A percentile compares a stretch with the other conserved stretches of the same genome.
Evolutionary conservation across 2,329 filamentous ascomycete genomes (phyloP).

Genomic region (Sphaerulina vaccinii): DNA sequence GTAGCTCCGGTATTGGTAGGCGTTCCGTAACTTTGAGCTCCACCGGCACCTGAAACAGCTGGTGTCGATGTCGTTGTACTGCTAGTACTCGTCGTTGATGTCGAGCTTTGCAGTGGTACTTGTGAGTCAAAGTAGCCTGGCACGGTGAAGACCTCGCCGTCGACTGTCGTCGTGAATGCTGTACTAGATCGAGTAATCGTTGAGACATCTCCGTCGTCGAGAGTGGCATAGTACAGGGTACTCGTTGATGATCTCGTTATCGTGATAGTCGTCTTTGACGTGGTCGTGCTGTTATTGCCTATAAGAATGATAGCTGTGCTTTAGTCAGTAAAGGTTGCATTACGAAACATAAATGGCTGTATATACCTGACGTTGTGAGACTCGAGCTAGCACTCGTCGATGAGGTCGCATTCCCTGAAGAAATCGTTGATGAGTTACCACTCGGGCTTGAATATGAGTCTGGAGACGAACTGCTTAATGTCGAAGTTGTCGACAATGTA

Average conservation of each 20-base stretch:
- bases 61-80: slow-evolving; percentile 19
- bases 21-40: slow-evolving; percentile 13
- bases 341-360: background rate
- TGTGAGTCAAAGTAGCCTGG: slow-evolving; percentile 14
- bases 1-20: slow-evolving; percentile 12
- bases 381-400: slow-evolving; percentile 19
- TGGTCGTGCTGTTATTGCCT: slow-evolving; percentile 23
- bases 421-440: slow-evolving; percentile 10
- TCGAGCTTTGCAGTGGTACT: slow-evolving; percentile 12
- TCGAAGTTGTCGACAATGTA: slow-evolving; percentile 10
- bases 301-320: slow-evolving; percentile 22
- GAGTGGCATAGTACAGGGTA: slow-evolving; percentile 28
- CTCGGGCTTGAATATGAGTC: slow-evolving; percentile 6
- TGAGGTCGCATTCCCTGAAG: slow-evolving; percentile 2
- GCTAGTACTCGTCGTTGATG: slow-evolving; percentile 8
- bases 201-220: slow-evolving; percentile 27
- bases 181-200: slow-evolving; percentile 27
- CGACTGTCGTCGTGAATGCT: slow-evolving; percentile 30
- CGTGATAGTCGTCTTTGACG: slow-evolving; percentile 25
- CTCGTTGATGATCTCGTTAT: slow-evolving; percentile 17
- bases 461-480: slow-evolving; percentile 7
- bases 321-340: slow-evolving; percentile 14
- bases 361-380: slow-evolving; percentile 31
- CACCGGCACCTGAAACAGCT: slow-evolving; percentile 9
- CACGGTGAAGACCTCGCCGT: slow-evolving; percentile 30